Percentiles rank a stretch among this genome's conserved stretches.
Evolutionary conservation across 495 filamentous ascomycete species (phyloP).

Genomic region (Neurospora sublineolata): DNA sequence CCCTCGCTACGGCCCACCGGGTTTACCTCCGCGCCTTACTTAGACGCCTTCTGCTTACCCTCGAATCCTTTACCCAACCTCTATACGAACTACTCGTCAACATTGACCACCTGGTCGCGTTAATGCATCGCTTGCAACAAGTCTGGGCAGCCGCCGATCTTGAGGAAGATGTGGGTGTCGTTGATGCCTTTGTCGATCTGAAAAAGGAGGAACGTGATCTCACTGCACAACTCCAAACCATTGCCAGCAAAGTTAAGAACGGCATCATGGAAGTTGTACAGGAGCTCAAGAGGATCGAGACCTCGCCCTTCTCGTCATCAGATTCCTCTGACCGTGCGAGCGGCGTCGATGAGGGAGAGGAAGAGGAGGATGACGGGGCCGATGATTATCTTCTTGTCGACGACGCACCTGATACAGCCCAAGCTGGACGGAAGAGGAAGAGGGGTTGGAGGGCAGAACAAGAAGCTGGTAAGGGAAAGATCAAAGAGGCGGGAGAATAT

Average conservation of each 20-base stretch:
- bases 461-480: slow-evolving; percentile 4
- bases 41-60: slow-evolving; percentile 59
- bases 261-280: slow-evolving; percentile 54
- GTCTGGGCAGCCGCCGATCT: slow-evolving; percentile 66
- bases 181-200: slow-evolving; percentile 60
- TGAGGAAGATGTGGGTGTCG: slow-evolving; percentile 66
- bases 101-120: slow-evolving; percentile 66
- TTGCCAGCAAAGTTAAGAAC: slow-evolving; percentile 40
- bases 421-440: background rate
- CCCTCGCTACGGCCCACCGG: slow-evolving; percentile 65
- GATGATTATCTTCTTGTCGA: slow-evolving; percentile 2
- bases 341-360: slow-evolving; percentile 8
- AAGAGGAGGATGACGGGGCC: slow-evolving; percentile 14
- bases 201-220: slow-evolving; percentile 55
- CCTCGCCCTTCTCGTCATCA: background rate
- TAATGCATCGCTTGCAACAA: slow-evolving; percentile 56
- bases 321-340: background rate
- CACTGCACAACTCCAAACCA: slow-evolving; percentile 42
- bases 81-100: slow-evolving; percentile 60
- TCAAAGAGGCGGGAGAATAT: slow-evolving; percentile 27
- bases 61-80: slow-evolving; percentile 53
- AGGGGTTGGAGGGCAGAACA: background rate
- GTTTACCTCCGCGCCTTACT: slow-evolving; percentile 57
- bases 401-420: background rate
- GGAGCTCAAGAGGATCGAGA: slow-evolving; percentile 32